Base-by-base conservation (phyloP, 345 rosid species). In the Schrenkiella parvula region DNA sequence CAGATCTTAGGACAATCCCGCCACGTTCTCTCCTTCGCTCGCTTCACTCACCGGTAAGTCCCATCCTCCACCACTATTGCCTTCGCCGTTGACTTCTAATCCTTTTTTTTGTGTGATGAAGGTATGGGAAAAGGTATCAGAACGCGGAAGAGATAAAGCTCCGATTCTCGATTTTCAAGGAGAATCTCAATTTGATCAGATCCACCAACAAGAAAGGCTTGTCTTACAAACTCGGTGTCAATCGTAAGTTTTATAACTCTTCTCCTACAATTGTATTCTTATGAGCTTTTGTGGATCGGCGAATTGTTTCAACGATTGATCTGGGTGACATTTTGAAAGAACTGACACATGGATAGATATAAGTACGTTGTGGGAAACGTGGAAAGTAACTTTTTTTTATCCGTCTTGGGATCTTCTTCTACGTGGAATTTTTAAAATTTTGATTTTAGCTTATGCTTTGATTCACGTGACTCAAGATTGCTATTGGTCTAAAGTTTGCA, bases 51-150 rank as follows among this genome's bases (percentile, higher is more conserved):
- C 84, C 83, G 83, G 97, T 93, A 26, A 54, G 57, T 58, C 8
- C 1, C 8, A 10, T 44, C 23, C 21, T 35, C 14, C 44, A 25
- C n/a, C 14, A 29, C 41, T 6, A 31, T 2, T 25, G 21, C 12
- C n/a, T 32, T 15, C 51, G 3, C 46, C 10, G 52, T 29, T 64
- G 48, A 23, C 50, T 56, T 52, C 34, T 4, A 26, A 2, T 18
- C 14, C 13, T 42, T 23, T 7, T 10, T 29, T 29, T 34, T 2
- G 9, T 35, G 59, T 43, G 60, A 35, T 60, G 29, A 57, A 93
- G 97, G 81, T 75, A 88, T 63, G 96, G 87, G 64, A 95, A 88
- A 83, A 81, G 21, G 57, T 95, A 91, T 68, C 81, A 86, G 79
- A 85, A 69, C 18, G 81, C 54, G 64, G 88, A 84, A 77, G 99